These are phyloP conservation scores for Zangia roseola DNA, from an alignment of 768 basidiomycete genomes.

Conservation along the genomic window DNA sequence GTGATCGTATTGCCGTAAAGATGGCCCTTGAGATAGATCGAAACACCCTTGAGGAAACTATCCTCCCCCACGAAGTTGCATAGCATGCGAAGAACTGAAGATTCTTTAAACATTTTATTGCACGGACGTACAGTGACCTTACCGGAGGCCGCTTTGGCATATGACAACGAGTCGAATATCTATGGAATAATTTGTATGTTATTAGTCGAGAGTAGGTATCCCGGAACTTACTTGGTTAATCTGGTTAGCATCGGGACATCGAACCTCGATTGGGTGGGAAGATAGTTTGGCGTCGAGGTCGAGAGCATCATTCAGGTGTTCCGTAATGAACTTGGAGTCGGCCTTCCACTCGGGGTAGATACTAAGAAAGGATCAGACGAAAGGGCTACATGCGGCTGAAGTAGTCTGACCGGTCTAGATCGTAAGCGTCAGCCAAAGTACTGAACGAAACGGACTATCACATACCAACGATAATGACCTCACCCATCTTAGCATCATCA, in stretches of 20 bases:
- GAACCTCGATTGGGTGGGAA: slow-evolving; percentile 92
- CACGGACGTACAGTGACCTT: slow-evolving; percentile 9
- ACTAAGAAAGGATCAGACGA: slow-evolving; percentile 33
- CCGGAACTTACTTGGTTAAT: slow-evolving; percentile 61
- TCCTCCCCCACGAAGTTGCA: slow-evolving; percentile 87
- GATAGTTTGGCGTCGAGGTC: slow-evolving; percentile 80
- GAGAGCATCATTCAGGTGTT: slow-evolving; percentile 74
- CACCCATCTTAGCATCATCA: slow-evolving; percentile 63
- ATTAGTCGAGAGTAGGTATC: background rate
- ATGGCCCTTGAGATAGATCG: slow-evolving; percentile 87
- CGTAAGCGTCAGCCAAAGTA: slow-evolving; percentile 9
- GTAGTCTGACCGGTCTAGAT: slow-evolving; percentile 50
- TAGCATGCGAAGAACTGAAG: slow-evolving; percentile 87
- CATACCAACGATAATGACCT: slow-evolving; percentile 77
- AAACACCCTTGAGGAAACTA: slow-evolving; percentile 82
- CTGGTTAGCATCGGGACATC: slow-evolving; percentile 81
- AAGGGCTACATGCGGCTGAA: background rate
- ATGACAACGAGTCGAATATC: slow-evolving; percentile 89
- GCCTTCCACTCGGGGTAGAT: slow-evolving; percentile 87
- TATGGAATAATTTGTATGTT: slow-evolving; percentile 28
- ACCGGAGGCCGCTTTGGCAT: slow-evolving; percentile 83
- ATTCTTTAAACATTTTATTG: background rate
- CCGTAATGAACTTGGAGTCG: slow-evolving; percentile 77
- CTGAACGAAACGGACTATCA: slow-evolving; percentile 8
- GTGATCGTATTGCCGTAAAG: slow-evolving; percentile 85